Evolutionary conservation across 1,139 yeast species (phyloP), one percentile per base, ranked within the genome.

Genomic region (Saccharomyces pastorianus): DNA sequence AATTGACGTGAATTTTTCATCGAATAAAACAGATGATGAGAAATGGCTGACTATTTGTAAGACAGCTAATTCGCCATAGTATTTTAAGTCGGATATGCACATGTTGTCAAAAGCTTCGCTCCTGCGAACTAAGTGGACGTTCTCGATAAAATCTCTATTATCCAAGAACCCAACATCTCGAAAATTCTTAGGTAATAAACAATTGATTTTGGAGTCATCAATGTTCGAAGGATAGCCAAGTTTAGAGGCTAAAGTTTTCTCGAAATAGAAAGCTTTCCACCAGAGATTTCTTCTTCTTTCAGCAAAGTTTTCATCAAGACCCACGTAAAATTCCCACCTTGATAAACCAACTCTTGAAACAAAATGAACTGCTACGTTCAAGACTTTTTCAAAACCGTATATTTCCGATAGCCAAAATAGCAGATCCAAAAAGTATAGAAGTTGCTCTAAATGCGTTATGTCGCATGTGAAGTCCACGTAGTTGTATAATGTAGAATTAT

Each of bases 241-340:
- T 20, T 57, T 53, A n/a, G 56, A 47, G 3, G 56, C 47, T 6
- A 49, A 53, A 5, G 50, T 42, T 46, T 64, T 64, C 51, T 64
- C 67, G 26, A 55, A 58, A 47, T 55, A 51, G 52, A 63, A 67
- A 29, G 65, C 52, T 38, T 59, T 60, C 71, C 71, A 68, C 67
- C 68, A 68, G 7, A 62, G 47, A 6, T 34, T 52, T 53, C 71
- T 59, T 52, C 68, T 62, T 47, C 62, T 59, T 52, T 68, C 71
- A 8, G 71, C 71, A 7, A 58, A 52, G 4, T 52, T 57, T 53
- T 68, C 71, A 50, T 65, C 66, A 49, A 67, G 51, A 5, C 70
- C 71, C n/a, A 67, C 65, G 52, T 67, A 67, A 52, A 55, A 64
- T 49, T 69, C 72, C 71, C 71, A 69, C 23, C 69, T 60, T 13